Conservation (phyloP, 2,329 filamentous ascomycete genomes). For the Bipolaris bicolor region DNA sequence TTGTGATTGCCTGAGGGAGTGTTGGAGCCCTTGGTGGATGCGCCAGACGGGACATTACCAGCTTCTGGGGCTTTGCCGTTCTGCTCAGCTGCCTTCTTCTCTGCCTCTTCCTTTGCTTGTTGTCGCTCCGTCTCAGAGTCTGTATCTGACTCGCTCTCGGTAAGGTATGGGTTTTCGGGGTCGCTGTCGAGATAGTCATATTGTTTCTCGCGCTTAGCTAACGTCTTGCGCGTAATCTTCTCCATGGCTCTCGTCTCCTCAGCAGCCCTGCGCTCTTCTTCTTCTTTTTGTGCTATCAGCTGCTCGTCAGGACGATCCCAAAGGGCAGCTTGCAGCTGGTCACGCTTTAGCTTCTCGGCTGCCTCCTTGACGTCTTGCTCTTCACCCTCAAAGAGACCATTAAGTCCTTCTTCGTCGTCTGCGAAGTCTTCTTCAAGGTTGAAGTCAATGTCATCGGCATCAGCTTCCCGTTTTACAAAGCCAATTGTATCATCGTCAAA, state of each 20-base stretch:
- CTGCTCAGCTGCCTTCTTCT: slow-evolving; percentile 53
- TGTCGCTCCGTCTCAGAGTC: slow-evolving; percentile 70
- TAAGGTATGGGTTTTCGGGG: slow-evolving; percentile 57
- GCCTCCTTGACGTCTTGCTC: slow-evolving; percentile 67
- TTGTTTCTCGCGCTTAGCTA: slow-evolving; percentile 85
- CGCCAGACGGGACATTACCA: slow-evolving; percentile 57
- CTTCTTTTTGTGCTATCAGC: slow-evolving; percentile 68
- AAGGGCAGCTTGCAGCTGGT: slow-evolving; percentile 85
- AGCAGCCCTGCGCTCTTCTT: slow-evolving; percentile 70
- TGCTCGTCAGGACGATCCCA: slow-evolving; percentile 68
- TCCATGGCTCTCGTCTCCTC: slow-evolving; percentile 73
- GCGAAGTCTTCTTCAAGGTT: slow-evolving; percentile 76
- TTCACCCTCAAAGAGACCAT: slow-evolving; percentile 51
- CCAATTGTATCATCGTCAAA: slow-evolving; percentile 51
- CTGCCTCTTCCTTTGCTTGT: slow-evolving; percentile 63
- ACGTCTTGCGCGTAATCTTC: slow-evolving; percentile 77
- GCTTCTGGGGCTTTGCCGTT: slow-evolving; percentile 56
- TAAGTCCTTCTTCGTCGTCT: slow-evolving; percentile 73
- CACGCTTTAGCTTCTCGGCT: slow-evolving; percentile 69
- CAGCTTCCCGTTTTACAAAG: slow-evolving; percentile 57
- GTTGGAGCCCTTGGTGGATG: slow-evolving; percentile 72
- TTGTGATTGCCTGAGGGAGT: slow-evolving; percentile 66
- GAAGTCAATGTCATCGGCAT: slow-evolving; percentile 71
- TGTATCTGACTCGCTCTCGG: slow-evolving; percentile 41
- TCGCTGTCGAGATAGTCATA: slow-evolving; percentile 87